phyloP scores from a whole-genome alignment of 305 asterid genomes.

The Ajuga reptans region DNA sequence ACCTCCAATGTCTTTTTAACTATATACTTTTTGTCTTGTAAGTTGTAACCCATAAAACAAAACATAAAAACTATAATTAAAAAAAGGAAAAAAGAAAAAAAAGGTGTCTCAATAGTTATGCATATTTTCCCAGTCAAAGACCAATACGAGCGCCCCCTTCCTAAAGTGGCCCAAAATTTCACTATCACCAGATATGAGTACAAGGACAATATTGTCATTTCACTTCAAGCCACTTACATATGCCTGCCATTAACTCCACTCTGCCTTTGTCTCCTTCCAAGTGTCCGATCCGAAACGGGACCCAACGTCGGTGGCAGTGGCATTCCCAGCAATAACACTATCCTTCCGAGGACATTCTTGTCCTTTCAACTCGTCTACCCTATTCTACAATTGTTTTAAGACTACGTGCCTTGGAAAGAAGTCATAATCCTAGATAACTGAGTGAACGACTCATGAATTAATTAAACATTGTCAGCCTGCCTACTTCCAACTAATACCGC shows the following conservation, averaged over 20 bases:
- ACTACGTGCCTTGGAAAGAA: too few relatives aligned
- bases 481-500: conserved; percentile 9
- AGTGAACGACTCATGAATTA: background rate
- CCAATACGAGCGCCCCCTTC: too few relatives aligned
- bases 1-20: too few relatives aligned
- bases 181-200: background rate
- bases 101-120: too few relatives aligned
- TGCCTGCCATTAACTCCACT: conserved; percentile 26
- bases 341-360: conserved; percentile 10
- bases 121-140: too few relatives aligned
- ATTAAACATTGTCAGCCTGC: conserved; percentile 17
- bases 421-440: too few relatives aligned
- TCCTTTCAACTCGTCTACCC: background rate
- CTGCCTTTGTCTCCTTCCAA: conserved; percentile 20
- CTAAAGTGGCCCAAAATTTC: conserved; percentile 6
- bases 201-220: conserved; percentile 31
- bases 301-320: conserved; percentile 22
- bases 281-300: conserved; percentile 1
- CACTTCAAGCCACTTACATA: conserved; percentile 19
- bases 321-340: background rate
- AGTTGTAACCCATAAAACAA: too few relatives aligned
- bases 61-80: too few relatives aligned
- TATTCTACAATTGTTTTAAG: background rate
- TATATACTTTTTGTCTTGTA: too few relatives aligned
- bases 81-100: too few relatives aligned